Conservation (phyloP, 2,329 filamentous ascomycete species). For the Nemania abortiva region DNA sequence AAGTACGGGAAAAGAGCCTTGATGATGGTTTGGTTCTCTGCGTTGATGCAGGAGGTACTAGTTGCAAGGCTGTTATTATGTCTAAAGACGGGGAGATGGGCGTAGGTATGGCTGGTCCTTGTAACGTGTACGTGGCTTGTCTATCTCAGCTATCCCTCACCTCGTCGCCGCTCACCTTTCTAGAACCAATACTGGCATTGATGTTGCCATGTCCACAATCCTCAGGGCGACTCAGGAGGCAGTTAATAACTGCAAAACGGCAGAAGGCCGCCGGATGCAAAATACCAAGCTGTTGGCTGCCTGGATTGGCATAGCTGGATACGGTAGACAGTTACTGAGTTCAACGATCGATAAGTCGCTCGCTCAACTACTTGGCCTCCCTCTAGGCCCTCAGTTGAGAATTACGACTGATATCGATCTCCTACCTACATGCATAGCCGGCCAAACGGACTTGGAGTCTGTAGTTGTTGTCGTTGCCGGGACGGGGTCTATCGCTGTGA, state of each 20-base stretch:
- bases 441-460: constrained; percentile 12
- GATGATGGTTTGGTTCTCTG: constrained; percentile 23
- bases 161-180: neutral
- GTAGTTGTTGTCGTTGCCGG: constrained; percentile 28
- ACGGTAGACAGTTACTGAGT: constrained; percentile 24
- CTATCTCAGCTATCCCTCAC: neutral
- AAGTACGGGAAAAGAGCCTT: neutral
- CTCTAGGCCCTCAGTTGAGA: constrained; percentile 10
- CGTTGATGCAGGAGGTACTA: constrained; percentile 35
- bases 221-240: constrained; percentile 26
- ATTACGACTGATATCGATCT: constrained; percentile 31
- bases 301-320: constrained; percentile 34
- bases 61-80: constrained; percentile 33
- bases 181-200: constrained; percentile 24
- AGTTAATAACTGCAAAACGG: constrained; percentile 12
- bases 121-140: constrained; percentile 29
- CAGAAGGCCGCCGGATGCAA: constrained; percentile 5
- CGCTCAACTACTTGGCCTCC: constrained; percentile 17
- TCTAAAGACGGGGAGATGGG: constrained; percentile 32
- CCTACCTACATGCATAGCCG: constrained; percentile 2
- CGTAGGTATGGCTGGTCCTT: constrained; percentile 23
- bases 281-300: constrained; percentile 22
- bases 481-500: constrained; percentile 32
- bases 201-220: constrained; percentile 24
- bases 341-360: constrained; percentile 4